phyloP scores from a whole-genome alignment of 495 filamentous ascomycete species.

The Xylaria venustula region DNA sequence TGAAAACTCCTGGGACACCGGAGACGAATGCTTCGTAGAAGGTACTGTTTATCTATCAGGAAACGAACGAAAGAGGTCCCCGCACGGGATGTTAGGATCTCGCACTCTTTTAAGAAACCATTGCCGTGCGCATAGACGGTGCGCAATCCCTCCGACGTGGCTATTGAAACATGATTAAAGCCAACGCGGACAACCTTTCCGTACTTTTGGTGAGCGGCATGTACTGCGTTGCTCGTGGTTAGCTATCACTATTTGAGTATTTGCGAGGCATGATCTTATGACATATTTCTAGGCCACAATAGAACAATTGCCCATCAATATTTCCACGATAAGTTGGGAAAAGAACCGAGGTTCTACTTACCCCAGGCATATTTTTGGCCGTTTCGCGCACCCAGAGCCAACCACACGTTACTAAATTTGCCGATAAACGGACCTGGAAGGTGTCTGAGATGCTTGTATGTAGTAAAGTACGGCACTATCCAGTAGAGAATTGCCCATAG shows the following conservation, averaged over 20 bases:
- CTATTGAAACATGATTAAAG: conserved; percentile 58
- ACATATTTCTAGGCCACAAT: too few relatives aligned
- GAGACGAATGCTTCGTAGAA: conserved; percentile 89
- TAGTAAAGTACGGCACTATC: conserved; percentile 61
- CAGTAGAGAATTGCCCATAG: conserved; percentile 2
- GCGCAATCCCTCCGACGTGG: conserved; percentile 53
- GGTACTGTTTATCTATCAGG: conserved; percentile 29
- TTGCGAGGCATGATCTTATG: too few relatives aligned
- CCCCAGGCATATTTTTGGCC: conserved; percentile 4
- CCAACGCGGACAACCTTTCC: conserved; percentile 58
- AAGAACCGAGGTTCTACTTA: conserved; percentile 45
- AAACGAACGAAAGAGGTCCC: neutral
- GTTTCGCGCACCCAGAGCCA: conserved; percentile 53
- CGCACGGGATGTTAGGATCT: neutral
- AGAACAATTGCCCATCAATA: too few relatives aligned
- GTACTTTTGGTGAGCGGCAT: conserved; percentile 66
- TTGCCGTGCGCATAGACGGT: conserved; percentile 66
- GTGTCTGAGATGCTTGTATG: conserved; percentile 54
- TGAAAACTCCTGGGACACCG: conserved; percentile 80
- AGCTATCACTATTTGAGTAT: neutral
- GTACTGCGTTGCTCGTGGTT: conserved; percentile 36
- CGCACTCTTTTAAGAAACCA: conserved; percentile 62
- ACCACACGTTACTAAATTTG: conserved; percentile 71
- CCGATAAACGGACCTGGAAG: conserved; percentile 67
- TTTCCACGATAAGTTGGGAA: too few relatives aligned